Evolutionary conservation across 495 filamentous ascomycete species (phyloP), one percentile per base, ranked within the genome.

Genomic region (Pseudomonodictys pantanalensis): DNA sequence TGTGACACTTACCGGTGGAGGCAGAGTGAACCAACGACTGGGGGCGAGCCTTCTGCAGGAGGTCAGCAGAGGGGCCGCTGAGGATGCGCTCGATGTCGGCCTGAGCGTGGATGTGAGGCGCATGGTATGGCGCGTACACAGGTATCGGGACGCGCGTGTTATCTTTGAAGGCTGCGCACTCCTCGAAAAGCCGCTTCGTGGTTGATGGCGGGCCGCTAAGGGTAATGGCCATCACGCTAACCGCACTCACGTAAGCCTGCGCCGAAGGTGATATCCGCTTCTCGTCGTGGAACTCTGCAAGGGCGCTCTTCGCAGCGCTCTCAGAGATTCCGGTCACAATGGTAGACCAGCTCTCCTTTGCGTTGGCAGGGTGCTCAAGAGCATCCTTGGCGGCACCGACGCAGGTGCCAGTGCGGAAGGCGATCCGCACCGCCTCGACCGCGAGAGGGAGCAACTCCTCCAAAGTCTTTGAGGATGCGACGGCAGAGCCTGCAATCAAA

Each of bases 121-220:
- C 88, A 73, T 96, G 91, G 65, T 90, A 95, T 1, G 90, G 88
- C 0, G 86, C 90, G 62, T 87, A 84, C 20, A 95, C 83, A 0
- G 88, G 84, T 41, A 88, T 82, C n/a, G 78, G 78, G 4, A 81
- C 77, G 1, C 80, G 79, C 64, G 84, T 84, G 48, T 78, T 71
- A 2, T 78, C 74, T 49, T 78, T 77, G 25, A 87, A 73, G 9
- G 78, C 62, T 17, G 75, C 72, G n/a, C 72, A 74, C 30, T 72
- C 67, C 26, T 80, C 73, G 60, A 86, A 79, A 23, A 93, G 76
- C 1, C 76, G 66, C 39, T 79, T 75, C 12, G 90, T 76, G 0
- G 82, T 82, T 2, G 72, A 69, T 2, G 90, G 90, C 2, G 90
- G 87, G n/a, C 86, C 90, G 64, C 89, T 92, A 48, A 95, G 80